Evolutionary conservation across 2,329 filamentous ascomycete genomes (phyloP).

Genomic region (Sordariomycetes sp.): DNA sequence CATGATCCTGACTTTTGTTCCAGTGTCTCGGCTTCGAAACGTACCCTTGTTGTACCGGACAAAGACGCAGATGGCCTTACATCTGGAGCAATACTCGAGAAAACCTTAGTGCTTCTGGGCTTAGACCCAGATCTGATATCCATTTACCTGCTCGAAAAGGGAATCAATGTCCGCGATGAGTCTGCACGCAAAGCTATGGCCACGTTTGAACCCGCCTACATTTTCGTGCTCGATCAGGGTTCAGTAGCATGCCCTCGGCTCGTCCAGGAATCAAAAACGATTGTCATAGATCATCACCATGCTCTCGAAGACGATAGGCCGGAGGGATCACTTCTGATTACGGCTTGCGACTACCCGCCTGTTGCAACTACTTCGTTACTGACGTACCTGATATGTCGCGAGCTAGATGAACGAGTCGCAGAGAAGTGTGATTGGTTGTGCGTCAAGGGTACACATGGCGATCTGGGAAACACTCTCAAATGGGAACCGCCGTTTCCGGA

Average conservation of each 20-base stretch:
- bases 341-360: constrained; percentile 54
- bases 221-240: constrained; percentile 59
- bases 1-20: background rate
- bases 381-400: constrained; percentile 53
- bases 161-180: constrained; percentile 46
- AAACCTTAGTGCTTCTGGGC: constrained; percentile 49
- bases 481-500: constrained; percentile 60
- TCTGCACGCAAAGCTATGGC: constrained; percentile 42
- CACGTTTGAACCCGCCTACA: constrained; percentile 38
- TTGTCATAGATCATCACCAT: constrained; percentile 60
- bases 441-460: constrained; percentile 56
- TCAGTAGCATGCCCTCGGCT: constrained; percentile 45
- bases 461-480: constrained; percentile 55
- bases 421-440: constrained; percentile 50
- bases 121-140: constrained; percentile 41
- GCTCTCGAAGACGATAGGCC: constrained; percentile 48
- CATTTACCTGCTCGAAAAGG: constrained; percentile 51
- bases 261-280: constrained; percentile 31
- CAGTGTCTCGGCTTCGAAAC: constrained; percentile 40
- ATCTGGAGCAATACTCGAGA: constrained; percentile 53
- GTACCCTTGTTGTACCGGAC: constrained; percentile 54
- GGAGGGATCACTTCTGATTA: constrained; percentile 41
- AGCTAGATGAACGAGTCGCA: constrained; percentile 41
- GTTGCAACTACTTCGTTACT: constrained; percentile 56
- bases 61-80: constrained; percentile 61